These are phyloP conservation scores for Ricinus communis DNA, from an alignment of 345 rosid genomes.

Conservation along the genomic window DNA sequence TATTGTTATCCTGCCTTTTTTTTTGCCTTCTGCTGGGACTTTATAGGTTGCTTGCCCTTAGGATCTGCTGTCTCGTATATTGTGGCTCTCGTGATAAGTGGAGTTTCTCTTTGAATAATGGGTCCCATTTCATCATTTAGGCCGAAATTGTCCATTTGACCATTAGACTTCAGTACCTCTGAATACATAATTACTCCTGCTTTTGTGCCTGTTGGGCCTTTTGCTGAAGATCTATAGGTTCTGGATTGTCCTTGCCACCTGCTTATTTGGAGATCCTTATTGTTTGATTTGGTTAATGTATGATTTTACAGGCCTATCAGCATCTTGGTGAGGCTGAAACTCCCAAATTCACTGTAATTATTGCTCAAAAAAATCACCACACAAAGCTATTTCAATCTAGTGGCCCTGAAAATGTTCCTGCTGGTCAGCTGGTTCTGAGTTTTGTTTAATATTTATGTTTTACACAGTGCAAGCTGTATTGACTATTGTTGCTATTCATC, in stretches of 20 bases:
- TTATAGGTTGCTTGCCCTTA: background rate
- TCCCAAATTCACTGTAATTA: conserved; percentile 77
- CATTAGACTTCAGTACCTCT: background rate
- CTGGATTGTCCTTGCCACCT: background rate
- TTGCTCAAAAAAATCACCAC: conserved; percentile 92
- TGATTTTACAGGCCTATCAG: conserved; percentile 65
- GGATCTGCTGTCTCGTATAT: background rate
- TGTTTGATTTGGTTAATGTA: background rate
- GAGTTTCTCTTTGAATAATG: background rate
- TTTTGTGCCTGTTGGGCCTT: too few relatives aligned
- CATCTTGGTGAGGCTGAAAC: conserved; percentile 52
- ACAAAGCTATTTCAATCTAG: conserved; percentile 69
- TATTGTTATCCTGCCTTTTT: background rate
- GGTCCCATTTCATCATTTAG: background rate
- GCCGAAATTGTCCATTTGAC: too few relatives aligned
- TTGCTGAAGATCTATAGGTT: background rate
- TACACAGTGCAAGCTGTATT: conserved; percentile 11
- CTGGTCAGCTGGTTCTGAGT: conserved; percentile 45
- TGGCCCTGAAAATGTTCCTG: conserved; percentile 76
- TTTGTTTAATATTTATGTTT: conserved; percentile 3
- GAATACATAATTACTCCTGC: background rate
- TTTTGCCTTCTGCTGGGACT: background rate
- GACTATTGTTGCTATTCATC: background rate
- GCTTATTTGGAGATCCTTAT: background rate
- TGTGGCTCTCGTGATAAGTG: background rate